Conservation (phyloP, 768 basidiomycete genomes). For the Infundibulicybe gibba region DNA sequence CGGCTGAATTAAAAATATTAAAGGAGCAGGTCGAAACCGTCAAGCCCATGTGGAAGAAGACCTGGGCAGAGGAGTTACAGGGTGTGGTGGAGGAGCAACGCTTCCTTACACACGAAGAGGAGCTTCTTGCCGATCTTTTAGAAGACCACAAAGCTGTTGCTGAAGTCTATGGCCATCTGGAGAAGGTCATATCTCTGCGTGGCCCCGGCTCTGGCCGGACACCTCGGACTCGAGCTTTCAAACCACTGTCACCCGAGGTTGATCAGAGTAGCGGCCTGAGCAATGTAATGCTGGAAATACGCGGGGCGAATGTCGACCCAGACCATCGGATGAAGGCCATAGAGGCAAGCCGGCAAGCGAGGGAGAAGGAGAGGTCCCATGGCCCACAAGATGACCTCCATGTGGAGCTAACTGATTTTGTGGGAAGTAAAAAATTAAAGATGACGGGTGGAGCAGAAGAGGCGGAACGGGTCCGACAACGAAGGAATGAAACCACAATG, state of each 20-base stretch:
- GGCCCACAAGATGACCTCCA: slow-evolving; percentile 77
- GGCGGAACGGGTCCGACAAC: slow-evolving; percentile 82
- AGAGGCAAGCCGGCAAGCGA: slow-evolving; percentile 76
- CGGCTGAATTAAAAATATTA: slow-evolving; percentile 69
- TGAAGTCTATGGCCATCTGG: slow-evolving; percentile 87
- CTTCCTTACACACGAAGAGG: slow-evolving; percentile 89
- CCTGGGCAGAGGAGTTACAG: slow-evolving; percentile 97
- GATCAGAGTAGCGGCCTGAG: slow-evolving; percentile 55
- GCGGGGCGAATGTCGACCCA: slow-evolving; percentile 77
- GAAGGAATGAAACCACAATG: slow-evolving; percentile 77
- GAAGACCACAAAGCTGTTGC: slow-evolving; percentile 91
- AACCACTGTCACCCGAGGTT: slow-evolving; percentile 64
- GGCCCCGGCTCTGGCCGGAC: slow-evolving; percentile 39
- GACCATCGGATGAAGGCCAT: slow-evolving; percentile 89
- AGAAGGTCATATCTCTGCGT: slow-evolving; percentile 79
- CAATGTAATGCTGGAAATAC: slow-evolving; percentile 89
- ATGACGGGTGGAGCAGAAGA: slow-evolving; percentile 97
- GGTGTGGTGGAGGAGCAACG: slow-evolving; percentile 98
- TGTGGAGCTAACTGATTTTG: slow-evolving; percentile 82
- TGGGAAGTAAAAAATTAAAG: slow-evolving; percentile 82
- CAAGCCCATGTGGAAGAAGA: slow-evolving; percentile 98
- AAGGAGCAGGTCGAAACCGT: slow-evolving; percentile 84
- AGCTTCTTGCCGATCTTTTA: slow-evolving; percentile 80
- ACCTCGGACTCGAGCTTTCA: slow-evolving; percentile 46
- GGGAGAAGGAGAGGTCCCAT: slow-evolving; percentile 71